A percentile compares a stretch with the other conserved stretches of the same genome.
phyloP scores from a whole-genome alignment of 148 eudicot species.

The Arctostaphylos glauca region DNA sequence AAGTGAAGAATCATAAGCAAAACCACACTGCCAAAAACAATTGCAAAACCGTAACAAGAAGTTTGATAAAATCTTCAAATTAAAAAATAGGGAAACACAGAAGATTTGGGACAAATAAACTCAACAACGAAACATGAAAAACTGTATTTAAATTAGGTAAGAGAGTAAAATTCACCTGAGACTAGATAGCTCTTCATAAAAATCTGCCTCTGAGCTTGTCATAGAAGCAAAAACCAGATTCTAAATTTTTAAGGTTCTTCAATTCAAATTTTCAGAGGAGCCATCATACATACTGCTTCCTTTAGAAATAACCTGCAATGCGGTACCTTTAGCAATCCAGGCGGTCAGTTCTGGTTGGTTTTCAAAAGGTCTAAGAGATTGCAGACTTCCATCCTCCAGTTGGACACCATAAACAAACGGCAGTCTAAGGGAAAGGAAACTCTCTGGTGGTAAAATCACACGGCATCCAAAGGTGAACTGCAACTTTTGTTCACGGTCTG shows the following conservation, averaged over 20 bases:
- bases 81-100: neutral
- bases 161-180: constrained; percentile 20
- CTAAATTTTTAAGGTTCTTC: constrained; percentile 15
- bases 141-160: neutral
- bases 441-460: constrained; percentile 89
- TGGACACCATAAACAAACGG: constrained; percentile 79
- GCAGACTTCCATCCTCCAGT: constrained; percentile 54
- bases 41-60: neutral
- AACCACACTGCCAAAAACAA: neutral
- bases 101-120: neutral
- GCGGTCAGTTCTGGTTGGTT: constrained; percentile 82
- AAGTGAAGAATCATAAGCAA: too few species aligned
- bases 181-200: constrained; percentile 15
- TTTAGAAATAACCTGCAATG: constrained; percentile 53
- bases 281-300: constrained; percentile 38
- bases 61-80: neutral
- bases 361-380: constrained; percentile 69
- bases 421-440: constrained; percentile 84
- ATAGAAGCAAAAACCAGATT: neutral
- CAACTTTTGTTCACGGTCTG: constrained; percentile 52
- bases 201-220: constrained; percentile 4
- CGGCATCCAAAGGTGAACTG: constrained; percentile 71
- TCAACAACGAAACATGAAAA: neutral
- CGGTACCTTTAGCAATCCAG: constrained; percentile 69
- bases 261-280: neutral